Evolutionary conservation across 75 land plant species (phyloP).

Genomic region (Cupressus sempervirens): DNA sequence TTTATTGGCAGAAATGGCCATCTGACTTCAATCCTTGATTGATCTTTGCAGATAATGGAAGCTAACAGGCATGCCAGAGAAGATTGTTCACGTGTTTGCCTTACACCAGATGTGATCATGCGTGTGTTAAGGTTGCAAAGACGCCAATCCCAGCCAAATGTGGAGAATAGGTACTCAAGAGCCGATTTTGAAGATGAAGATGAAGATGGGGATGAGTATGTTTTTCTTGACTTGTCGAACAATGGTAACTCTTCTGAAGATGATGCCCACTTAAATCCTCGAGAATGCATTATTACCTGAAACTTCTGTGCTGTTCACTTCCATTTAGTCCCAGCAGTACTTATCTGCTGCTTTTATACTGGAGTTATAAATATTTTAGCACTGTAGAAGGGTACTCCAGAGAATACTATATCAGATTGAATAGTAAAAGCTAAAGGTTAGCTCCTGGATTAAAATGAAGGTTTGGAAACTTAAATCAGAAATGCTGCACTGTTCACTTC

Average conservation of each 20-base stretch:
- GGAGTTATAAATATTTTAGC: neutral
- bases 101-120: conserved; percentile 51
- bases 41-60: conserved; percentile 50
- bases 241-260: conserved; percentile 35
- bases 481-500: neutral
- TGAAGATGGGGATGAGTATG: conserved; percentile 40
- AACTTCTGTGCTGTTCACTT: conserved; percentile 19
- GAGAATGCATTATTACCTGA: conserved; percentile 54
- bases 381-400: neutral
- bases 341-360: neutral
- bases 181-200: conserved; percentile 29
- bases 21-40: neutral
- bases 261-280: conserved; percentile 14
- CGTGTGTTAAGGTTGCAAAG: conserved; percentile 52
- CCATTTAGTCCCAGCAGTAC: neutral
- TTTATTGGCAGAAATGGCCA: neutral
- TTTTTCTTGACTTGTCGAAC: conserved; percentile 12
- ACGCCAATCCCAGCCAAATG: conserved; percentile 30
- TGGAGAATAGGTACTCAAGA: conserved; percentile 28
- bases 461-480: neutral
- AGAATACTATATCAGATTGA: neutral
- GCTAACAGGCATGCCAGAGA: conserved; percentile 53
- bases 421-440: neutral
- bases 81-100: conserved; percentile 33
- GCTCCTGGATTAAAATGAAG: neutral